Evolutionary conservation across 148 eudicot species (phyloP).

Genomic region (Rhododendron williamsianum): DNA sequence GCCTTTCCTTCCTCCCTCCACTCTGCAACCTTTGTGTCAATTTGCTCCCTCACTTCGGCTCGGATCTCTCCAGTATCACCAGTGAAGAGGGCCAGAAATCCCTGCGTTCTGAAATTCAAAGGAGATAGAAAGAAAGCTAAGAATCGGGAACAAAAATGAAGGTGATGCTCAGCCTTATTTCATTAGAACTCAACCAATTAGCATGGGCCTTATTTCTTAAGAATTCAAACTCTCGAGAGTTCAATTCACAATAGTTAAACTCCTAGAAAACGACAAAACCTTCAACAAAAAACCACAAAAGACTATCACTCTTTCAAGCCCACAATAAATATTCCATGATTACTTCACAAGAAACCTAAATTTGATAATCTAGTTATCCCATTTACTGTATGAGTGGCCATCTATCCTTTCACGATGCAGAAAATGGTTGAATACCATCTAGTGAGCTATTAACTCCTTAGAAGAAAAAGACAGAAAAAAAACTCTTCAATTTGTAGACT

Average conservation of each 20-base stretch:
- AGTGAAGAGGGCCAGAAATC: slow-evolving; percentile 88
- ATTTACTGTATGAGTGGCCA: neutral
- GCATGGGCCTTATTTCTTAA: neutral
- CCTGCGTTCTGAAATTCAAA: slow-evolving; percentile 64
- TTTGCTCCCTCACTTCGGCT: slow-evolving; percentile 92
- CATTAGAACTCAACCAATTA: neutral
- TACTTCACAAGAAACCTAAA: neutral
- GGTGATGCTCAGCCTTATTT: neutral
- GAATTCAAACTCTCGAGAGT: neutral
- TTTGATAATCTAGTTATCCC: neutral
- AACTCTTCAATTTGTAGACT: neutral
- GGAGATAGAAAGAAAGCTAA: neutral
- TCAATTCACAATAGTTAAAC: neutral
- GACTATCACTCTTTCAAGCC: neutral
- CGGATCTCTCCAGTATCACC: slow-evolving; percentile 95
- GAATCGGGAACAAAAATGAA: neutral
- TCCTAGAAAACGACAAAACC: neutral
- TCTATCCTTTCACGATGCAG: neutral
- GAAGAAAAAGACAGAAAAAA: neutral
- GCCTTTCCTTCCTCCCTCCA: slow-evolving; percentile 99
- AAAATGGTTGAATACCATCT: neutral
- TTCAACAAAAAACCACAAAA: neutral
- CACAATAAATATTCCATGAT: neutral
- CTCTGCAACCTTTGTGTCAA: slow-evolving; percentile 90
- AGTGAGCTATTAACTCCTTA: neutral